Conservation (phyloP, 2,329 filamentous ascomycete species). For the Shiraia sp. region DNA sequence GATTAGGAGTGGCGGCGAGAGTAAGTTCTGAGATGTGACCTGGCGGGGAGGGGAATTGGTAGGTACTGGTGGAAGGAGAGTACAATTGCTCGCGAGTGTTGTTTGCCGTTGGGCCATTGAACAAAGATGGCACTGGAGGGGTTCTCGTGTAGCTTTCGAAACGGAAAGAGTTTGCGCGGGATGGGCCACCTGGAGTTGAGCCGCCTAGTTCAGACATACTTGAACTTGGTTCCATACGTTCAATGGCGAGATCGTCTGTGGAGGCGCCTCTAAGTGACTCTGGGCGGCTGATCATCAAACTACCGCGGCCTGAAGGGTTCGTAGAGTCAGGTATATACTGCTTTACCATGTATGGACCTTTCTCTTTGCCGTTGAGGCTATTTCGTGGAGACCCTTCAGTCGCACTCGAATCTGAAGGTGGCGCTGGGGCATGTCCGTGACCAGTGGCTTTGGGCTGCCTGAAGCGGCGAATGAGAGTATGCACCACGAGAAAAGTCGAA, state of each 20-base stretch:
- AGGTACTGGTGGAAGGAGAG: not conserved
- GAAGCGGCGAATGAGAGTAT: constrained; percentile 33
- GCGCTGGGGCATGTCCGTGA: constrained; percentile 7
- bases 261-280: constrained; percentile 16
- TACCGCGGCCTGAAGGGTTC: constrained; percentile 1
- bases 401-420: not conserved
- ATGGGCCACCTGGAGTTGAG: constrained; percentile 21
- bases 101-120: constrained; percentile 13
- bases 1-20: constrained; percentile 5
- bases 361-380: not conserved
- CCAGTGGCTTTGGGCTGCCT: constrained; percentile 12
- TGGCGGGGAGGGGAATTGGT: not conserved
- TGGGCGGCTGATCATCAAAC: constrained; percentile 2
- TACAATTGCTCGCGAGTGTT: constrained; percentile 1
- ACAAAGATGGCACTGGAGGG: constrained; percentile 20
- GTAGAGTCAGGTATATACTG: constrained; percentile 3
- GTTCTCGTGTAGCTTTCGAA: constrained; percentile 31
- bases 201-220: constrained; percentile 23
- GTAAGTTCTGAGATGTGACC: constrained; percentile 22
- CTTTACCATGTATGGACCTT: constrained; percentile 8
- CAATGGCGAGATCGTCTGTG: constrained; percentile 29
- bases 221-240: constrained; percentile 18
- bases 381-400: not conserved
- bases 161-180: constrained; percentile 21
- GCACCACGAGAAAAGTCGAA: constrained; percentile 33